Evolutionary conservation across 2,329 filamentous ascomycete species (phyloP).

Genomic region (Zopfia rhizophila): DNA sequence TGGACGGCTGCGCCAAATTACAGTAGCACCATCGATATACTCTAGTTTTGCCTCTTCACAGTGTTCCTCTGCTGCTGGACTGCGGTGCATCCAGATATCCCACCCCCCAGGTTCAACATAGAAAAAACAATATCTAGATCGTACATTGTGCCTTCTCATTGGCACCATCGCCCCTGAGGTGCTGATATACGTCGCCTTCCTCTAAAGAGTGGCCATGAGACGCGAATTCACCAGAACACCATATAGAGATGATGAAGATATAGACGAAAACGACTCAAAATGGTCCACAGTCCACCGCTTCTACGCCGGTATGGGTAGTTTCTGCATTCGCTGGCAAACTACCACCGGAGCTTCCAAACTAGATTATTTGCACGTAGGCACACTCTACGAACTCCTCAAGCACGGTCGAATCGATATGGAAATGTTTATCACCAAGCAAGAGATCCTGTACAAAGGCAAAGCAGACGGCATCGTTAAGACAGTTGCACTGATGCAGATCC

Average conservation of each 20-base stretch:
- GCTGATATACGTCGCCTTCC: slow-evolving; percentile 10
- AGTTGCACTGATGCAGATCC: slow-evolving; percentile 28
- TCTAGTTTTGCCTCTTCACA: slow-evolving; percentile 26
- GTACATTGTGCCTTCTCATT: slow-evolving; percentile 9
- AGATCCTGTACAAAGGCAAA: slow-evolving; percentile 28
- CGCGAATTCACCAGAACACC: background rate
- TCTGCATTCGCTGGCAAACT: background rate
- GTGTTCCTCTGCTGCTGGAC: slow-evolving; percentile 27
- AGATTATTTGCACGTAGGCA: background rate
- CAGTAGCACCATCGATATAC: slow-evolving; percentile 28
- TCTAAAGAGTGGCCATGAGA: slow-evolving; percentile 1
- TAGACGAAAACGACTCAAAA: slow-evolving; percentile 12
- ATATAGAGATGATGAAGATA: background rate
- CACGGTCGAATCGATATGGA: background rate
- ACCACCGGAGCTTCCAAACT: background rate
- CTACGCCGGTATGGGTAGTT: slow-evolving; percentile 28
- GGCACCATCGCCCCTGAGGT: slow-evolving; percentile 14
- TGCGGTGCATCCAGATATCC: slow-evolving; percentile 23
- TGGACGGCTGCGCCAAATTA: slow-evolving; percentile 18
- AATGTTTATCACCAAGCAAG: slow-evolving; percentile 17
- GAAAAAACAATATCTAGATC: slow-evolving; percentile 16
- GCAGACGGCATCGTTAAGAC: slow-evolving; percentile 28
- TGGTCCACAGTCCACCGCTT: slow-evolving; percentile 26
- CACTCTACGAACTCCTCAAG: background rate
- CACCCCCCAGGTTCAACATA: slow-evolving; percentile 11